Percentiles rank a stretch among this genome's conserved stretches.
Evolutionary conservation across 2,329 filamentous ascomycete genomes (phyloP).

Genomic region (Apiospora arundinis): DNA sequence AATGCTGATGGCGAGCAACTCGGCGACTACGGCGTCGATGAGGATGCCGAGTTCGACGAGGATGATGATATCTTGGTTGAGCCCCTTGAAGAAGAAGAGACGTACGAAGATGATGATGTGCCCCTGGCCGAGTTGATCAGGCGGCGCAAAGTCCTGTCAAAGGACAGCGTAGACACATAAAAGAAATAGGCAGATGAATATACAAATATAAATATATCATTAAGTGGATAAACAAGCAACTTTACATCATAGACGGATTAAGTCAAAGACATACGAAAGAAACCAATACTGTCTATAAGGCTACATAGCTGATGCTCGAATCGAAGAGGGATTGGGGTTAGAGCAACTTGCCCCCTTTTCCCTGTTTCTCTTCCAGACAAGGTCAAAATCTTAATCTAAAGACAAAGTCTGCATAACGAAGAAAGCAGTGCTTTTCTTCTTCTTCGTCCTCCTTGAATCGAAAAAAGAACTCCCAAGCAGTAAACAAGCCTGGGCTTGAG

Average conservation of each 20-base stretch:
- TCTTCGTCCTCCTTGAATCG: not conserved
- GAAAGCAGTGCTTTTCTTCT: not conserved
- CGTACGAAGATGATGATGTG: constrained; percentile 59
- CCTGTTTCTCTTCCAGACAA: not conserved
- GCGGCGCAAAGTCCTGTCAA: constrained; percentile 52
- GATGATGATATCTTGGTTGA: constrained; percentile 23
- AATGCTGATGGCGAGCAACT: constrained; percentile 79
- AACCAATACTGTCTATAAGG: constrained; percentile 22
- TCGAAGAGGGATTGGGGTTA: not conserved
- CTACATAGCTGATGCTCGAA: not conserved
- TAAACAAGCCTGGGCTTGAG: not conserved
- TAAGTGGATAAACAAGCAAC: constrained; percentile 24
- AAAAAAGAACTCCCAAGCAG: not conserved
- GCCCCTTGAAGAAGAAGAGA: constrained; percentile 44
- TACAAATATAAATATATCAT: not conserved
- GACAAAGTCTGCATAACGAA: not conserved
- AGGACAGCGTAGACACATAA: constrained; percentile 40
- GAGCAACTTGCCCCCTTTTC: not conserved
- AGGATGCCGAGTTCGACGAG: constrained; percentile 63
- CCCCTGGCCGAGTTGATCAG: constrained; percentile 73
- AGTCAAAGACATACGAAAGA: constrained; percentile 24
- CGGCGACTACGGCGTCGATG: constrained; percentile 80
- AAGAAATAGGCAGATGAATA: constrained; percentile 28
- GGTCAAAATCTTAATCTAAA: not conserved
- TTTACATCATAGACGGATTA: not conserved